Percentiles rank a stretch among this genome's conserved stretches.
phyloP scores from a whole-genome alignment of 2,329 filamentous ascomycete genomes.

The Aspergillus amoenus region DNA sequence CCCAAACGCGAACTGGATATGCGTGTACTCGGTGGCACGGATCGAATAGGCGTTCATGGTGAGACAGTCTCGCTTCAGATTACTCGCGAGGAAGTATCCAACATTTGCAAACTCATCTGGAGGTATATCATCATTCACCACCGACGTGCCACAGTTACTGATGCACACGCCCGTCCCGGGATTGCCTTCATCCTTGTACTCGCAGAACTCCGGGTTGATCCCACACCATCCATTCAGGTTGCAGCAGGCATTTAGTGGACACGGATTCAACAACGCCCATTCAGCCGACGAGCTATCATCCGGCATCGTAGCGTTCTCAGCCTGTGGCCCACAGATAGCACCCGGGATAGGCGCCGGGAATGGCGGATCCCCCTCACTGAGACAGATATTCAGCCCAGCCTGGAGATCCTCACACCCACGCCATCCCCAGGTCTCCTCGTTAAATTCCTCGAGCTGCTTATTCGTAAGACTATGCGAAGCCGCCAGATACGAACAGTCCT shows the following conservation, averaged over 20 bases:
- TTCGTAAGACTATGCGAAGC: conserved; percentile 33
- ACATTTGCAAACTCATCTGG: conserved; percentile 23
- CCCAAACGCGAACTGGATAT: conserved; percentile 42
- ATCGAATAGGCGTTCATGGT: conserved; percentile 11
- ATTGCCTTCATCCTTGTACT: no score
- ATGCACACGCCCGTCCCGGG: conserved; percentile 42
- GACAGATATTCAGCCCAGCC: conserved; percentile 36
- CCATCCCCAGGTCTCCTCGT: conserved; percentile 46
- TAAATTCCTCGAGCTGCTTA: conserved; percentile 39
- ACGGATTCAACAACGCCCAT: no score
- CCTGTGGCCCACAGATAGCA: conserved; percentile 45
- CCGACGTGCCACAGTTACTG: conserved; percentile 40
- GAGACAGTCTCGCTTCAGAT: conserved; percentile 30
- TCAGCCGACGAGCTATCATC: no score
- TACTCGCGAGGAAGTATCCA: conserved; percentile 33
- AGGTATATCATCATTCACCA: conserved; percentile 26
- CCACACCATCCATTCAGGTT: no score
- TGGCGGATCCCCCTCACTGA: conserved; percentile 41
- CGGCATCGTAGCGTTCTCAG: no score
- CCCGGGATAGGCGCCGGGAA: conserved; percentile 40
- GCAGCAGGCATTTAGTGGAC: no score
- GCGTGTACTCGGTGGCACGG: conserved; percentile 21
- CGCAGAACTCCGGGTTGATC: no score
- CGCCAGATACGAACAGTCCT: conserved; percentile 31
- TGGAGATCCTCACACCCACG: conserved; percentile 37